Percentiles rank a stretch among this genome's conserved stretches.
Conservation (phyloP, 2,329 filamentous ascomycete genomes). For the Penicillium sp. region DNA sequence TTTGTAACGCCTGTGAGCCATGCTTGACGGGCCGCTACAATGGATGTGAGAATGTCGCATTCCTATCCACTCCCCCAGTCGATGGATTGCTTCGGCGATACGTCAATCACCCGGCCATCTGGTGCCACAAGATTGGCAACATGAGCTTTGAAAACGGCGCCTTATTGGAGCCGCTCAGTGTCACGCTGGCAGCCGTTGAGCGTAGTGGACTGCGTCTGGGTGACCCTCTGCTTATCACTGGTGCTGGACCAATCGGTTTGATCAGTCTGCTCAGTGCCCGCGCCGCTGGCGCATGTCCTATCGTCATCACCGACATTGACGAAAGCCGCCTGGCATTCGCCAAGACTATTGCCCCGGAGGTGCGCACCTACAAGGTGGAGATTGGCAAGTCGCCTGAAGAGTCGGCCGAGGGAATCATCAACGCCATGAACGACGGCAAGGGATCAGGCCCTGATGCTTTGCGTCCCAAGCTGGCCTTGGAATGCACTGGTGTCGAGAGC, state of each 20-base stretch:
- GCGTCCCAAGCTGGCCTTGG: slow-evolving; percentile 75
- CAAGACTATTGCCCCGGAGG: slow-evolving; percentile 71
- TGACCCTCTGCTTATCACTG: slow-evolving; percentile 82
- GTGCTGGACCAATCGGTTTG: slow-evolving; percentile 88
- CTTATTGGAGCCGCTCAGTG: slow-evolving; percentile 81
- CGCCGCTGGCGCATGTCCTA: slow-evolving; percentile 81
- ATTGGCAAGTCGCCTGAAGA: slow-evolving; percentile 55
- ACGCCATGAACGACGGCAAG: slow-evolving; percentile 54
- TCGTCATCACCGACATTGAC: slow-evolving; percentile 93
- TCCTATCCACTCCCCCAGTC: slow-evolving; percentile 86
- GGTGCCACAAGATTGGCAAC: slow-evolving; percentile 93
- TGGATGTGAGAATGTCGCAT: slow-evolving; percentile 77
- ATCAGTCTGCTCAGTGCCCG: slow-evolving; percentile 78
- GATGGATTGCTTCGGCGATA: slow-evolving; percentile 83
- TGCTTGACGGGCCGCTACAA: slow-evolving; percentile 93
- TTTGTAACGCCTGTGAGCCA: slow-evolving; percentile 83
- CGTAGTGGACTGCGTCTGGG: slow-evolving; percentile 73
- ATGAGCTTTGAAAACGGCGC: slow-evolving; percentile 91
- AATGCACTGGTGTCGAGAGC: slow-evolving; percentile 92
- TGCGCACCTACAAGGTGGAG: slow-evolving; percentile 61
- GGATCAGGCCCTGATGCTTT: slow-evolving; percentile 48
- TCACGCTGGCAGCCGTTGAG: slow-evolving; percentile 82
- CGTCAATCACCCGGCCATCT: slow-evolving; percentile 87
- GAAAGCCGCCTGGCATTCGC: slow-evolving; percentile 79
- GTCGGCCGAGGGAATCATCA: slow-evolving; percentile 62